Percentiles rank a stretch among this genome's conserved stretches.
phyloP scores from a whole-genome alignment of 768 basidiomycete species.

The Pisolithus sp. region DNA sequence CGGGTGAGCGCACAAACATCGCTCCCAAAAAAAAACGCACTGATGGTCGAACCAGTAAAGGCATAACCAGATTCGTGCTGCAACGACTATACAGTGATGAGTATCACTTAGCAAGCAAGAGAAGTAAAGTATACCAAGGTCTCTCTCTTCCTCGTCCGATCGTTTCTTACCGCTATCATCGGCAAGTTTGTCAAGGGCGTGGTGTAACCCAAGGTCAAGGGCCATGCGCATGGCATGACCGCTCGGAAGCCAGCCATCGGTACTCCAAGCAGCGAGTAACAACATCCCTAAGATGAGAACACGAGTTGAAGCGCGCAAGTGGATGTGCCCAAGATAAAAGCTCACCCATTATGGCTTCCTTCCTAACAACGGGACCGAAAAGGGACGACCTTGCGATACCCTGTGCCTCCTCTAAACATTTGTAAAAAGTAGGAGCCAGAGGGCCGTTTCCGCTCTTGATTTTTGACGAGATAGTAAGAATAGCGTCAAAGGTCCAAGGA shows the following conservation, averaged over 20 bases:
- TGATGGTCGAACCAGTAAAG: conserved; percentile 97
- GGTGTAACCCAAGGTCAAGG: conserved; percentile 86
- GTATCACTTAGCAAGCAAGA: neutral
- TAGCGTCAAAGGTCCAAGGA: conserved; percentile 93
- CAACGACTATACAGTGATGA: conserved; percentile 55
- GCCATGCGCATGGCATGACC: conserved; percentile 98
- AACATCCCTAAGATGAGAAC: conserved; percentile 62
- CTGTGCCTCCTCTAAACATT: conserved; percentile 90
- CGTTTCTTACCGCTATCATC: conserved; percentile 60
- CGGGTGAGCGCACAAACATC: conserved; percentile 7
- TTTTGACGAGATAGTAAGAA: conserved; percentile 87
- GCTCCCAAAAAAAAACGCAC: conserved; percentile 37
- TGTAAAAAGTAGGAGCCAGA: conserved; percentile 80
- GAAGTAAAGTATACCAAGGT: conserved; percentile 53
- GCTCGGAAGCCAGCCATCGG: conserved; percentile 91
- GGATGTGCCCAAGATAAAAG: conserved; percentile 8
- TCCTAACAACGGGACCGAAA: conserved; percentile 89
- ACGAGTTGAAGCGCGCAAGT: neutral
- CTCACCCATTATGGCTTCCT: conserved; percentile 89
- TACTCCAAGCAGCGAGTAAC: conserved; percentile 87
- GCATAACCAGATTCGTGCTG: conserved; percentile 90
- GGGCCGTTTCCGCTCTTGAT: conserved; percentile 88
- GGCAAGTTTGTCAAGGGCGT: conserved; percentile 85
- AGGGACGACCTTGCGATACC: conserved; percentile 91
- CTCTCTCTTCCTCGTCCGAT: conserved; percentile 78